Evolutionary conservation across 2,329 filamentous ascomycete genomes (phyloP), one percentile per base, ranked within the genome.

Genomic region (Penicillium sp.): DNA sequence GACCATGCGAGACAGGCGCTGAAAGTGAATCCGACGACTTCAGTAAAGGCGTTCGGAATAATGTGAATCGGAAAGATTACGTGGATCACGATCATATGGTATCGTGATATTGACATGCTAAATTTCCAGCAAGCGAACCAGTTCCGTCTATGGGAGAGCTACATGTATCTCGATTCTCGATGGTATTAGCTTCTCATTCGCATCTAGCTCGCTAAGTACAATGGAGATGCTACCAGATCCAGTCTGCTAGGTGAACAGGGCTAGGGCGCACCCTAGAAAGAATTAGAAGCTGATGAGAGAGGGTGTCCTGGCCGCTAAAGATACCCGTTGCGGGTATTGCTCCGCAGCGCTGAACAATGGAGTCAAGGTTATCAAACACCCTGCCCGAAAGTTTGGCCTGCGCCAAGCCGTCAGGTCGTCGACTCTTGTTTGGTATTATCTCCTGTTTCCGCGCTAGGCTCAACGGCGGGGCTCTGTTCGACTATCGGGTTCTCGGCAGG

Each of bases 311-410:
- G 27, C 46, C 41, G 50, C 42, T n/a, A 40, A 42, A 18, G 31
- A 52, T 46, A 50, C 47, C 50, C 42, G 35, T 54, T 57, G 49
- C 40, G 46, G 52, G 34, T 44, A 52, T 31, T 52, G 34, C 46
- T 55, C 55, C 50, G 50, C 46, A 49, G 24, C 43, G 29, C 22
- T 29, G 31, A 42, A 22, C 39, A 44, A 52, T 42, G 47, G 40
- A 48, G 46, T 44, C 49, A 49, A 51, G 45, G 47, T 45, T 35
- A 50, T 42, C 18, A 39, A 47, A 35, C 27, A 44, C 38, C 11
- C 41, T 44, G 41, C 28, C 23, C 28, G 41, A 42, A 40, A 24
- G 18, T 43, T 42, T 7, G 14, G 22, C 28, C 27, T 47, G 46
- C 41, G 38, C 24, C 32, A 47, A 39, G 27, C 27, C 40, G 34